Evolutionary conservation across 306 rosid species (phyloP).

Genomic region (Rosa persica): DNA sequence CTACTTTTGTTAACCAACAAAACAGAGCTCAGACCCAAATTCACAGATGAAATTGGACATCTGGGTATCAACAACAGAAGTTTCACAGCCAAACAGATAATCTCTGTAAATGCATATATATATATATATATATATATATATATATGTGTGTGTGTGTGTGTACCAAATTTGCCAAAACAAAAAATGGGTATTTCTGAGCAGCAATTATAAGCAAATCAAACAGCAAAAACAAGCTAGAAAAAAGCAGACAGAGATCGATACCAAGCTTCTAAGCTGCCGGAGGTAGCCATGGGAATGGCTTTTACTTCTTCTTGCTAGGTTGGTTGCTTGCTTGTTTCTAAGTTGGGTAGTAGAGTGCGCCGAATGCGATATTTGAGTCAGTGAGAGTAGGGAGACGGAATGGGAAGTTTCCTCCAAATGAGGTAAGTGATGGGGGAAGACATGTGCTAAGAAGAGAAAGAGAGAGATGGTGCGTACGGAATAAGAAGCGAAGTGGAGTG

Average conservation of each 20-base stretch:
- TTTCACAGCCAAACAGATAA: not conserved
- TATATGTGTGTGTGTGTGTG: no score
- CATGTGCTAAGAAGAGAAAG: not conserved
- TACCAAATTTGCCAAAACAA: not conserved
- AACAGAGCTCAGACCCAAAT: not conserved
- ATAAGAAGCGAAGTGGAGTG: not conserved
- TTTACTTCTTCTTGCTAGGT: not conserved
- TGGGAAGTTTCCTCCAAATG: not conserved
- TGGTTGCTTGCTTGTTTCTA: not conserved
- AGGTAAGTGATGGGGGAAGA: not conserved
- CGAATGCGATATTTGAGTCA: not conserved
- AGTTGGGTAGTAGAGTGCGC: not conserved
- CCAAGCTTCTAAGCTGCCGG: constrained; percentile 26
- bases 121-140: no score
- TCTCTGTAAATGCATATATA: not conserved
- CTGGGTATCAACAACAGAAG: not conserved
- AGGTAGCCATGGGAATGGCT: constrained; percentile 15
- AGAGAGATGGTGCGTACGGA: not conserved
- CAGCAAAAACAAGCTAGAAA: not conserved
- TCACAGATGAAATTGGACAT: not conserved
- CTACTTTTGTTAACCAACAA: not conserved
- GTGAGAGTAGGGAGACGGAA: not conserved
- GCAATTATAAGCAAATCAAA: not conserved
- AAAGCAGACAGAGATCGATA: not conserved
- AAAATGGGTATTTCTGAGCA: not conserved